A percentile compares a stretch with the other conserved stretches of the same genome.
These are phyloP conservation scores for Alternaria hordeiaustralica DNA, from an alignment of 2,329 filamentous ascomycete genomes.

Conservation along the genomic window DNA sequence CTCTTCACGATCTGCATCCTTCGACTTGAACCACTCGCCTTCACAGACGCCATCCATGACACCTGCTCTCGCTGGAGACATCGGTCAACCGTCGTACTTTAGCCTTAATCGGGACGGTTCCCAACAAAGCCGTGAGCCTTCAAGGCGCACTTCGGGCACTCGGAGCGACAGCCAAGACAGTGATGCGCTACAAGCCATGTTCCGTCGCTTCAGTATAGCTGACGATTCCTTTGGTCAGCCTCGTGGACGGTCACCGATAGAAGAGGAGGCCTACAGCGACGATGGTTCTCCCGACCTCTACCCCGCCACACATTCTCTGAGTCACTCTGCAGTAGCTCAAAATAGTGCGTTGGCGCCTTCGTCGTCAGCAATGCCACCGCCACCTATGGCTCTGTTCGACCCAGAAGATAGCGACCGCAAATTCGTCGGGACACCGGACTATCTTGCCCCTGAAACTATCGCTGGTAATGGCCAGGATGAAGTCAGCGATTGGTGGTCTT, in stretches of 20 bases:
- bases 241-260: slow-evolving; percentile 66
- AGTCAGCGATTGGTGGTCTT: slow-evolving; percentile 99
- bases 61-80: slow-evolving; percentile 70
- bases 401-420: slow-evolving; percentile 90
- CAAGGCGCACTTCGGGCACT: slow-evolving; percentile 74
- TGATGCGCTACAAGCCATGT: slow-evolving; percentile 82
- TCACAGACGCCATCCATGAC: slow-evolving; percentile 85
- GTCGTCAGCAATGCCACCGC: slow-evolving; percentile 80
- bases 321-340: slow-evolving; percentile 59
- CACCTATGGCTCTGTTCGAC: slow-evolving; percentile 92
- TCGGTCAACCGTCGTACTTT: slow-evolving; percentile 93
- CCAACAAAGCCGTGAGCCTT: slow-evolving; percentile 65
- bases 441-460: slow-evolving; percentile 95
- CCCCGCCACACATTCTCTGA: slow-evolving; percentile 66
- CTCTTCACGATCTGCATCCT: slow-evolving; percentile 90
- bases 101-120: slow-evolving; percentile 69
- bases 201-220: slow-evolving; percentile 69
- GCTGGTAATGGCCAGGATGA: slow-evolving; percentile 95
- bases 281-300: slow-evolving; percentile 80
- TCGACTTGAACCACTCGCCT: slow-evolving; percentile 86
- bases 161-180: slow-evolving; percentile 93
- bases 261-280: slow-evolving; percentile 75
- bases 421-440: slow-evolving; percentile 97
- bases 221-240: slow-evolving; percentile 53
- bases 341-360: slow-evolving; percentile 64